Percentiles rank a stretch among this genome's conserved stretches.
Evolutionary conservation across 31 red algal species (phyloP).

Genomic region (Odonthalia washingtoniensis): DNA sequence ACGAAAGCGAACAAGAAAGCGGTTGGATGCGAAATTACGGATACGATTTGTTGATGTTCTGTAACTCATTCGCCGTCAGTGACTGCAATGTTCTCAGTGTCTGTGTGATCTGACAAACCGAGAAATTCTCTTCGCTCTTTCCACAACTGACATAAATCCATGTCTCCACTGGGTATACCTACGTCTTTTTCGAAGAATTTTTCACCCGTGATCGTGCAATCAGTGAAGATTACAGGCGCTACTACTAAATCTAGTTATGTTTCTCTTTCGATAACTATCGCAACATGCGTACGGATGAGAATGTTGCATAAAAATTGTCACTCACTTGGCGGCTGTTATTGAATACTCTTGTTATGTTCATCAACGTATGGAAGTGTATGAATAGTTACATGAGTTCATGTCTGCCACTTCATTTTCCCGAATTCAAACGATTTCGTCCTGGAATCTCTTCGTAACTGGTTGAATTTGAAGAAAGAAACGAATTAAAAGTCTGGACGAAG

Average conservation of each 20-base stretch:
- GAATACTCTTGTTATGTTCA: slow-evolving; percentile 70
- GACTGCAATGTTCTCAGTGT: too few relatives aligned
- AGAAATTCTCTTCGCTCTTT: too few relatives aligned
- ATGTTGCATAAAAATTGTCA: slow-evolving; percentile 18
- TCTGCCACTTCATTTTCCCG: background rate
- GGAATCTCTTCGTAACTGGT: slow-evolving; percentile 19
- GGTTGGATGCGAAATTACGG: too few relatives aligned
- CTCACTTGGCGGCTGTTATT: slow-evolving; percentile 5
- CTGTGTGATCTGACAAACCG: too few relatives aligned
- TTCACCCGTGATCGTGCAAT: slow-evolving; percentile 48
- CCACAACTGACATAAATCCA: too few relatives aligned
- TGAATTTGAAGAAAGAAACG: slow-evolving; percentile 61
- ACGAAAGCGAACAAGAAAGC: too few relatives aligned
- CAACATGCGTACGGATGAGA: slow-evolving; percentile 40
- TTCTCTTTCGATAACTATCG: slow-evolving; percentile 35
- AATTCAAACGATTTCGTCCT: slow-evolving; percentile 13
- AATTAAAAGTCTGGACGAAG: slow-evolving; percentile 43
- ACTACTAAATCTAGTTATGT: slow-evolving; percentile 21
- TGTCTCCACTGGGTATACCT: too few relatives aligned
- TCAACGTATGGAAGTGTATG: slow-evolving; percentile 57
- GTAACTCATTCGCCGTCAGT: too few relatives aligned
- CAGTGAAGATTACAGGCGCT: slow-evolving; percentile 54
- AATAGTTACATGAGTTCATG: slow-evolving; percentile 35
- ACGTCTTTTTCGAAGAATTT: too few relatives aligned
- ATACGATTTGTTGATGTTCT: too few relatives aligned